Evolutionary conservation across 345 rosid species (phyloP).

Genomic region (Dipteronia sinensis): DNA sequence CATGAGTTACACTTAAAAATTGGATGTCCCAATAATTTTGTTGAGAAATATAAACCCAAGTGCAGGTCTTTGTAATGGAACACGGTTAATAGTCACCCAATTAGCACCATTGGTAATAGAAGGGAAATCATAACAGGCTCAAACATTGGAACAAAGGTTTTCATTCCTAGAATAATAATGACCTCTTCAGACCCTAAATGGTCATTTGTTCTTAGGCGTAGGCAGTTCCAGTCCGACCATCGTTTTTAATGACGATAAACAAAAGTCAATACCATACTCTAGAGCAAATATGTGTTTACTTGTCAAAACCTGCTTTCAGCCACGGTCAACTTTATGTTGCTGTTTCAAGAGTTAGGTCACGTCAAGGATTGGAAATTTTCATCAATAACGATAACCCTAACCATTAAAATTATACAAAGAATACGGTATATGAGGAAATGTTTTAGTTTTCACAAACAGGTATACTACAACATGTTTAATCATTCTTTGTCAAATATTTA

Average conservation of each 20-base stretch:
- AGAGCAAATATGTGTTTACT: not conserved
- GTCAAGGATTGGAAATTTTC: not conserved
- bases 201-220: not conserved
- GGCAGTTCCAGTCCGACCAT: not conserved
- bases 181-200: not conserved
- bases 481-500: too few species aligned
- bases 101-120: not conserved
- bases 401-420: not conserved
- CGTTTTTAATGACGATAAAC: not conserved
- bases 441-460: not conserved
- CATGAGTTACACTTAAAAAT: not conserved
- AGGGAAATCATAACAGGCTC: not conserved
- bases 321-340: constrained; percentile 8
- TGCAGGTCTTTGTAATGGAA: constrained; percentile 13
- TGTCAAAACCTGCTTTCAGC: too few species aligned
- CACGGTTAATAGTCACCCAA: not conserved
- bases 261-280: constrained; percentile 4
- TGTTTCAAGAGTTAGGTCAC: too few species aligned
- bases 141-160: not conserved
- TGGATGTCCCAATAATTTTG: not conserved
- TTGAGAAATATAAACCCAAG: constrained; percentile 7
- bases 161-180: not conserved
- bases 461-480: not conserved
- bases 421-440: not conserved
- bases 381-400: not conserved